Evolutionary conservation across 2,329 filamentous ascomycete genomes (phyloP).

Genomic region (Paecilomyces sp.): DNA sequence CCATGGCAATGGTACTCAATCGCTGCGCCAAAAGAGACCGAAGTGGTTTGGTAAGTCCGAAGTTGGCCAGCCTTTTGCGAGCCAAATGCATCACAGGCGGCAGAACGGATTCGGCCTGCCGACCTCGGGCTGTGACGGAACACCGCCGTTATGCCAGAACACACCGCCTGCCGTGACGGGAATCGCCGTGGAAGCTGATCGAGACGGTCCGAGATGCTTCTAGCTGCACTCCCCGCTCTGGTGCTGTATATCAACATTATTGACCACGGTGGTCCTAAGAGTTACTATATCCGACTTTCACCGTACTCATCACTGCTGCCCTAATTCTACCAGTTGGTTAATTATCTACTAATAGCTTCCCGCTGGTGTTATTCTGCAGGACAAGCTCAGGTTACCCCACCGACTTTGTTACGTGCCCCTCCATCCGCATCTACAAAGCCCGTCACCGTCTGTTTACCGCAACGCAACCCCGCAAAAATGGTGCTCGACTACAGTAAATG

Average conservation of each 20-base stretch:
- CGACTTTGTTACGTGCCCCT: conserved; percentile 10
- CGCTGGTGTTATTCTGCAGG: background rate
- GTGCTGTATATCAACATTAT: background rate
- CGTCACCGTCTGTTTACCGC: conserved; percentile 9
- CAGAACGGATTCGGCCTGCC: background rate
- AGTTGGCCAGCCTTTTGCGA: background rate
- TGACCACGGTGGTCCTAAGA: background rate
- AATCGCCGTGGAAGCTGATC: conserved; percentile 19
- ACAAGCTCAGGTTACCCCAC: conserved; percentile 5
- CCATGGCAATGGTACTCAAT: conserved; percentile 11
- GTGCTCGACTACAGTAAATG: conserved; percentile 59
- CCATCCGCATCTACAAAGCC: conserved; percentile 10
- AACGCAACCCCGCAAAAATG: conserved; percentile 26
- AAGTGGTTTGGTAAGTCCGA: background rate
- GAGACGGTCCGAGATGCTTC: conserved; percentile 12
- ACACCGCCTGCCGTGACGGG: conserved; percentile 15
- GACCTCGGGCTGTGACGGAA: background rate
- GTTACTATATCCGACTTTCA: background rate
- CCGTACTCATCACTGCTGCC: background rate
- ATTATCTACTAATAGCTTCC: background rate
- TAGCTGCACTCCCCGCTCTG: background rate
- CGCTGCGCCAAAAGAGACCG: background rate
- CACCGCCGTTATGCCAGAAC: conserved; percentile 14
- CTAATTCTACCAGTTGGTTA: background rate
- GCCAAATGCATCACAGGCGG: background rate